Conservation (phyloP, 2,329 filamentous ascomycete genomes). For the Zymoseptoria crescenta region DNA sequence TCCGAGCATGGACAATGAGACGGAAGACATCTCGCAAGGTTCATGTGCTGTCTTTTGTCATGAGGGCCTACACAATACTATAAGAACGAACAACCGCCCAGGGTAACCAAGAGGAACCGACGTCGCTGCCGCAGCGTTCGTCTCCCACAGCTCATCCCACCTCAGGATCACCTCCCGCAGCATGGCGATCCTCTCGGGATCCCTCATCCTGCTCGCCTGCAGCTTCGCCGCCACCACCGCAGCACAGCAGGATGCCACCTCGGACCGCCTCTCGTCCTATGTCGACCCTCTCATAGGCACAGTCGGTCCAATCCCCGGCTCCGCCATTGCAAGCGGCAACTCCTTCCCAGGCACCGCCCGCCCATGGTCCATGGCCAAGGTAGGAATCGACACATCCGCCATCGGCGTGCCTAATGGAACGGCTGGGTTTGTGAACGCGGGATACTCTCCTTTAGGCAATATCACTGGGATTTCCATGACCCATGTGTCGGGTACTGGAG, state of each 20-base stretch:
- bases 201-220: not conserved
- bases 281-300: conserved; percentile 44
- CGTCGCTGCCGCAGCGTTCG: not conserved
- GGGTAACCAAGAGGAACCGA: not conserved
- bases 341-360: conserved; percentile 33
- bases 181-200: not conserved
- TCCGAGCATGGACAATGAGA: not conserved
- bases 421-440: conserved; percentile 30
- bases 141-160: too few species aligned
- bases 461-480: conserved; percentile 35
- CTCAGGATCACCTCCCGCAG: not conserved
- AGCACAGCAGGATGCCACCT: not conserved
- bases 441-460: conserved; percentile 34
- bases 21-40: too few species aligned
- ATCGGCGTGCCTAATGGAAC: conserved; percentile 14
- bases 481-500: conserved; percentile 30
- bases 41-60: too few species aligned
- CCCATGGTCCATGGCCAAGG: conserved; percentile 36
- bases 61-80: not conserved
- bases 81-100: not conserved
- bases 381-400: conserved; percentile 35
- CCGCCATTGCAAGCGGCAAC: conserved; percentile 33
- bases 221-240: not conserved
- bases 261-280: conserved; percentile 17
- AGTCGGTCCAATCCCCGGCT: conserved; percentile 37